Percentiles rank a stretch among this genome's conserved stretches.
Evolutionary conservation across 2,329 filamentous ascomycete genomes (phyloP).

Genomic region (Paecilomyces fulvus): DNA sequence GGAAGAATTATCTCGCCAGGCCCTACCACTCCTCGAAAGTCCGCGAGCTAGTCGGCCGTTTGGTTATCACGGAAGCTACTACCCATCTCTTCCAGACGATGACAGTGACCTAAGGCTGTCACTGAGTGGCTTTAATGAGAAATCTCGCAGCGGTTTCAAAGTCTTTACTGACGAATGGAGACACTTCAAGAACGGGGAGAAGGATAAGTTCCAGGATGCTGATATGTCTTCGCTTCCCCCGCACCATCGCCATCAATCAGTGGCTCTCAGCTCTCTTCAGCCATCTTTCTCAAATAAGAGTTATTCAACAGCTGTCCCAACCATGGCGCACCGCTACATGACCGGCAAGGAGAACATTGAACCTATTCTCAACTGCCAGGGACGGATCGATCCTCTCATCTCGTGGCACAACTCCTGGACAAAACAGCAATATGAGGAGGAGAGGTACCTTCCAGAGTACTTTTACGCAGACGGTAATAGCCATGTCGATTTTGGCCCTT

Average conservation of each 20-base stretch:
- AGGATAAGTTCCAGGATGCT: conserved; percentile 5
- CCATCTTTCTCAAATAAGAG: conserved; percentile 7
- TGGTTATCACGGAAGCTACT: conserved; percentile 11
- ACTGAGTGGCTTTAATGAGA: conserved; percentile 20
- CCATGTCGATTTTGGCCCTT: conserved; percentile 13
- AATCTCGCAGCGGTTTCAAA: conserved; percentile 20
- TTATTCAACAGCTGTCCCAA: conserved; percentile 7
- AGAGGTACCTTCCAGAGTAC: conserved; percentile 16
- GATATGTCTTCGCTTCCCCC: conserved; percentile 12
- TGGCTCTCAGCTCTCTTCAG: conserved; percentile 6
- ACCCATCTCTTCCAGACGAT: conserved; percentile 14
- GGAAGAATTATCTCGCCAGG: conserved; percentile 9
- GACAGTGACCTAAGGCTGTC: conserved; percentile 28
- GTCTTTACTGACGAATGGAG: conserved; percentile 30
- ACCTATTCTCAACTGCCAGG: conserved; percentile 19
- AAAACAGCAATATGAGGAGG: conserved; percentile 11
- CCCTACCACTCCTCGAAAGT: conserved; percentile 13
- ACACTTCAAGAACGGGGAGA: conserved; percentile 3
- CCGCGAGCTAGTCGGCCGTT: conserved; percentile 11
- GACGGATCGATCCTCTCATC: conserved; percentile 16
- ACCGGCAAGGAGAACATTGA: conserved; percentile 33
- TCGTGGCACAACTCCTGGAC: conserved; percentile 18
- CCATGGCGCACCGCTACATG: conserved; percentile 5
- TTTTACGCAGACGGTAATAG: conserved; percentile 15
- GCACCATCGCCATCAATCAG: conserved; percentile 10